Evolutionary conservation across 2,329 filamentous ascomycete species (phyloP).

Genomic region (Fusarium aywerte): DNA sequence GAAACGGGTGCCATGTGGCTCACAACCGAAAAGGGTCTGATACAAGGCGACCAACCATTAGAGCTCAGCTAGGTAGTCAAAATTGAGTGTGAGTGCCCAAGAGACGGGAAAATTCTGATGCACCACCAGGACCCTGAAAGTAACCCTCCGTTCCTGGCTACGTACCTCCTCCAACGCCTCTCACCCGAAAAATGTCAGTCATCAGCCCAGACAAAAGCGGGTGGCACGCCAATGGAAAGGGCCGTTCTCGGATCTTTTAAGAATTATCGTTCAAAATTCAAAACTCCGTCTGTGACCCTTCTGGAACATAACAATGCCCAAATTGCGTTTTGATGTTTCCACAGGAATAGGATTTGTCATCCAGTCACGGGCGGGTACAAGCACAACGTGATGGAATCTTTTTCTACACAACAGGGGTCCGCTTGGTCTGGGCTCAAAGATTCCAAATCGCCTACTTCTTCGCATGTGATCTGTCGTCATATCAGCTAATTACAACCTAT

Average conservation of each 20-base stretch:
- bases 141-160: slow-evolving; percentile 11
- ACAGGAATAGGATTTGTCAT: slow-evolving; percentile 20
- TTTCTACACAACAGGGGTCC: slow-evolving; percentile 17
- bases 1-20: slow-evolving; percentile 16
- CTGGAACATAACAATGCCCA: not conserved
- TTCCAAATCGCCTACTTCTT: slow-evolving; percentile 30
- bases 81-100: not conserved
- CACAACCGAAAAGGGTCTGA: too few relatives aligned
- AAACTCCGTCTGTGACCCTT: not conserved
- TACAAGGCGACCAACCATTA: slow-evolving; percentile 28
- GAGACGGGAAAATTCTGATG: slow-evolving; percentile 24
- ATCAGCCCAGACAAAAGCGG: slow-evolving; percentile 12
- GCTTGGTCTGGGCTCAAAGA: slow-evolving; percentile 16
- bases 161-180: slow-evolving; percentile 7
- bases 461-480: slow-evolving; percentile 31
- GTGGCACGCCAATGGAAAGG: not conserved
- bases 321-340: not conserved
- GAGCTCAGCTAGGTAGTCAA: slow-evolving; percentile 33
- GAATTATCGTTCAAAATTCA: not conserved
- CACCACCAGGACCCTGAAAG: slow-evolving; percentile 33
- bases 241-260: not conserved
- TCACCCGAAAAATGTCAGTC: slow-evolving; percentile 5
- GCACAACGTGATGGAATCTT: slow-evolving; percentile 22
- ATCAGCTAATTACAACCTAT: slow-evolving; percentile 13
- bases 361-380: slow-evolving; percentile 8